A percentile compares a stretch with the other conserved stretches of the same genome.
Conservation (phyloP, 176 grass and related monocot species). For the Hsuehochloa calcarea region DNA sequence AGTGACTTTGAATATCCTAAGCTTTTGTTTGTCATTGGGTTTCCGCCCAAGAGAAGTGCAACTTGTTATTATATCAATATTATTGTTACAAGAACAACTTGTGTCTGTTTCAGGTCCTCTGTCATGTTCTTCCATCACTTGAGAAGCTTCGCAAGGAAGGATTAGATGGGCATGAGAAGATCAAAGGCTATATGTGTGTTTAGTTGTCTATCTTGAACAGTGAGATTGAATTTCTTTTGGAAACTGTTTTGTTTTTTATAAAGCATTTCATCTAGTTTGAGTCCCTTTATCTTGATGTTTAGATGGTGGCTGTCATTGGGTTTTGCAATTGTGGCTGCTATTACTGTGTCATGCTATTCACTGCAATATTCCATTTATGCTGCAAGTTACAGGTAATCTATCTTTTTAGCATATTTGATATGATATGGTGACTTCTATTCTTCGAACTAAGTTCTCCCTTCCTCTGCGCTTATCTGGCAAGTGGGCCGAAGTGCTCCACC, state of each 20-base stretch:
- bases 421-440: constrained; percentile 11
- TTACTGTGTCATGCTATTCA: constrained; percentile 76
- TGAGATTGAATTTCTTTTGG: constrained; percentile 49
- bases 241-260: constrained; percentile 25
- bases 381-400: constrained; percentile 73
- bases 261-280: constrained; percentile 33
- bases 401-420: neutral
- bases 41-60: neutral
- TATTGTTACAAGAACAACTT: constrained; percentile 14
- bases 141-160: constrained; percentile 97
- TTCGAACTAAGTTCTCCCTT: neutral
- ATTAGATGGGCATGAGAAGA: constrained; percentile 95
- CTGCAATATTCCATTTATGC: constrained; percentile 97
- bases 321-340: constrained; percentile 75
- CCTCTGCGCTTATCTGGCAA: neutral
- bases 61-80: neutral
- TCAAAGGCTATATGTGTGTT: constrained; percentile 99
- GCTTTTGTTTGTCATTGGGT: neutral
- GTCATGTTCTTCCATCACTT: constrained; percentile 82
- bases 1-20: neutral
- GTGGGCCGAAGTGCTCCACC: neutral
- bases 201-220: constrained; percentile 64
- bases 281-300: constrained; percentile 38
- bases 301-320: constrained; percentile 97
- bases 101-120: constrained; percentile 62